These are phyloP conservation scores for Aspergillus sp. DNA, from an alignment of 2,329 filamentous ascomycete genomes.

Conservation along the genomic window DNA sequence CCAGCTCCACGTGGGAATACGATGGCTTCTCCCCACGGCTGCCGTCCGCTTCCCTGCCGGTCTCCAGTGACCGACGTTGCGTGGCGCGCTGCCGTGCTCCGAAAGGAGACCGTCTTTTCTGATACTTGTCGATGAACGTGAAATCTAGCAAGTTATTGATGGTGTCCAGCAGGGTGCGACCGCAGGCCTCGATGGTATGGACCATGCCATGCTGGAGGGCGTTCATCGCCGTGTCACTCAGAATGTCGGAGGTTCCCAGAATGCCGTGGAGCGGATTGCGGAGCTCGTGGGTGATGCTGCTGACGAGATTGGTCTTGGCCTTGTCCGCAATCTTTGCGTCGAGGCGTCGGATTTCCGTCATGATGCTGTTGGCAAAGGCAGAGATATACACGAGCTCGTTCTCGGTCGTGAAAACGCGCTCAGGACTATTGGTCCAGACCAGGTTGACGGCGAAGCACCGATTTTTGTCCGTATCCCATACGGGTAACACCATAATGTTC, in stretches of 20 bases:
- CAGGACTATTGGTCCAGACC: constrained; percentile 22
- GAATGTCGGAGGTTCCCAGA: constrained; percentile 26
- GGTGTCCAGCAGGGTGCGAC: constrained; percentile 37
- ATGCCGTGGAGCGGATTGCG: constrained; percentile 32
- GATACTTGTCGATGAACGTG: constrained; percentile 14
- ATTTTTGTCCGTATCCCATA: constrained; percentile 25
- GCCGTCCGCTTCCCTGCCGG: constrained; percentile 1
- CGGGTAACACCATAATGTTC: constrained; percentile 23
- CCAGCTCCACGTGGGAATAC: constrained; percentile 7
- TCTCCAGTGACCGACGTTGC: no score
- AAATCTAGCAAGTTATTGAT: constrained; percentile 35
- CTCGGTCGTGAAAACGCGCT: constrained; percentile 18
- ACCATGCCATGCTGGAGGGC: constrained; percentile 25
- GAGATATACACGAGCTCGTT: constrained; percentile 24
- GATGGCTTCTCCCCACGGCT: background rate
- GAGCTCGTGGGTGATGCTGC: constrained; percentile 31
- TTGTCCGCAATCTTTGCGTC: constrained; percentile 24
- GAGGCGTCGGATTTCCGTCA: constrained; percentile 26
- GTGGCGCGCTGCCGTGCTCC: no score
- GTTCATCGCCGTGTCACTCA: constrained; percentile 23
- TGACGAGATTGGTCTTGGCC: constrained; percentile 30
- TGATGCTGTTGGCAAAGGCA: constrained; percentile 28
- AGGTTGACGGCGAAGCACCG: constrained; percentile 25
- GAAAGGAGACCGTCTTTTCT: constrained; percentile 5
- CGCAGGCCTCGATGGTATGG: constrained; percentile 34